These are phyloP conservation scores for Euryodendron excelsum DNA, from an alignment of 148 eudicot genomes.

Conservation along the genomic window DNA sequence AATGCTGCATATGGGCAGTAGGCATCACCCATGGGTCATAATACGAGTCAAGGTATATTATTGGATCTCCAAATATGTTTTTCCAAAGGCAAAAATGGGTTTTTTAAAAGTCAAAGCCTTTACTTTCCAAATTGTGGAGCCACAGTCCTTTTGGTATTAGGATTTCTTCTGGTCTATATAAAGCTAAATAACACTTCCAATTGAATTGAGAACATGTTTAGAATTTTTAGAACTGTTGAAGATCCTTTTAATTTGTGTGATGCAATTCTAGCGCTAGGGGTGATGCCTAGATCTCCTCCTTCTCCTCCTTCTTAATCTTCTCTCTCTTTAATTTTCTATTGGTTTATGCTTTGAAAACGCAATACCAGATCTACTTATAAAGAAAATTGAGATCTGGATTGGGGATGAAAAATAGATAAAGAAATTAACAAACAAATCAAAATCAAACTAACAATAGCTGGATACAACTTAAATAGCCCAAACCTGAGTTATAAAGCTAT, in stretches of 20 bases:
- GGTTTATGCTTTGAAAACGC: neutral
- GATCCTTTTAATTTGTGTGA: neutral
- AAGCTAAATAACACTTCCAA: too few species aligned
- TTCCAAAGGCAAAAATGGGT: neutral
- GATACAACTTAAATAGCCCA: constrained; percentile 9
- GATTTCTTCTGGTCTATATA: too few species aligned
- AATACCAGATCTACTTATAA: neutral
- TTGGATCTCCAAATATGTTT: too few species aligned
- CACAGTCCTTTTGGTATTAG: too few species aligned
- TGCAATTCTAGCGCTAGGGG: neutral
- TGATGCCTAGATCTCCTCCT: constrained; percentile 4
- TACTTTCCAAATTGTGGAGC: neutral
- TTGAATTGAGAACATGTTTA: neutral
- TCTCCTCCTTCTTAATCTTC: too few species aligned
- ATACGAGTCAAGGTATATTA: neutral
- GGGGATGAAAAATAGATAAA: neutral
- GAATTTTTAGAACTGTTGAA: neutral
- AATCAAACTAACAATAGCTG: neutral
- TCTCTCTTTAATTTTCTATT: neutral
- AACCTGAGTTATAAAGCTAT: constrained; percentile 97
- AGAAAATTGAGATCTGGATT: too few species aligned
- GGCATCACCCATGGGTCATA: neutral
- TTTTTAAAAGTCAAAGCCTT: neutral
- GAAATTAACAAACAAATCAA: neutral
- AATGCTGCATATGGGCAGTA: too few species aligned